These are phyloP conservation scores for Cytospora chrysosperma DNA, from an alignment of 2,329 filamentous ascomycete genomes.

Conservation along the genomic window DNA sequence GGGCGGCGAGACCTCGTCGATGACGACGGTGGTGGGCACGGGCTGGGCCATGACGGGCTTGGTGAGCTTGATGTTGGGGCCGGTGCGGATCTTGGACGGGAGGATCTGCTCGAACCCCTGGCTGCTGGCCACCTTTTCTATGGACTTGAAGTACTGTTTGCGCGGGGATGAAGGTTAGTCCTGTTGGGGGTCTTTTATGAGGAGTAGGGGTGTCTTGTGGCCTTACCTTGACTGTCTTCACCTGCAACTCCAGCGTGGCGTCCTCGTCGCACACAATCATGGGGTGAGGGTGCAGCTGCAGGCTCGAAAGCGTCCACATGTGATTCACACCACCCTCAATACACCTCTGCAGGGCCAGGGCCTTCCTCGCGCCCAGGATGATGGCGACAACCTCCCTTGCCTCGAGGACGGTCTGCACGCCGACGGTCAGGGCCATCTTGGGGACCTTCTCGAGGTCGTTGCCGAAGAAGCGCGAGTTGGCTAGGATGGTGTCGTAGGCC, in stretches of 20 bases:
- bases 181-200: no score
- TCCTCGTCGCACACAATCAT: constrained; percentile 76
- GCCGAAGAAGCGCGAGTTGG: constrained; percentile 72
- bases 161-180: neutral
- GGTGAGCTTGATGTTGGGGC: constrained; percentile 32
- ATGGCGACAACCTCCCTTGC: constrained; percentile 73
- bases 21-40: constrained; percentile 34
- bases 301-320: constrained; percentile 74
- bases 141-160: constrained; percentile 60
- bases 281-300: constrained; percentile 71
- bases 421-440: constrained; percentile 68
- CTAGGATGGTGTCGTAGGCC: constrained; percentile 74
- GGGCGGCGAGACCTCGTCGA: constrained; percentile 40
- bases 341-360: constrained; percentile 68
- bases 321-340: constrained; percentile 75
- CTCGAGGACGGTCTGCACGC: constrained; percentile 56
- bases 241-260: constrained; percentile 61
- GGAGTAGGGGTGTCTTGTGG: no score
- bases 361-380: constrained; percentile 71
- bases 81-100: constrained; percentile 54
- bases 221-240: constrained; percentile 60
- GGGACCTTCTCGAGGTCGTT: constrained; percentile 65
- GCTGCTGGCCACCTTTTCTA: constrained; percentile 52
- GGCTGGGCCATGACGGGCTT: constrained; percentile 26
- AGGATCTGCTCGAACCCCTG: constrained; percentile 48